phyloP scores from a whole-genome alignment of 2,329 filamentous ascomycete species.

The Phaeosphaeriaceae sp. region DNA sequence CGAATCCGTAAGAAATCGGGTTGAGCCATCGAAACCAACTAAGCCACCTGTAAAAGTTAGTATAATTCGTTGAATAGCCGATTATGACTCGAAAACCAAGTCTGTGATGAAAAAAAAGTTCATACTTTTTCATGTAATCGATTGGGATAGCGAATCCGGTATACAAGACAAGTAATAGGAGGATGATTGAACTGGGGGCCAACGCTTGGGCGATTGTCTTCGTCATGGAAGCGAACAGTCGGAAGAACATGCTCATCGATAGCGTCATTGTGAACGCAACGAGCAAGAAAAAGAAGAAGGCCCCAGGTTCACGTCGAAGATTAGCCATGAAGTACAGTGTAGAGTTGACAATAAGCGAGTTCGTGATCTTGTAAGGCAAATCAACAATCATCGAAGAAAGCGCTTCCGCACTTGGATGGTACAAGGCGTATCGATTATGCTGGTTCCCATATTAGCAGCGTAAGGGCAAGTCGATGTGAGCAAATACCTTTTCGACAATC shows the following conservation, averaged over 20 bases:
- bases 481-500: slow-evolving; percentile 75
- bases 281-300: slow-evolving; percentile 84
- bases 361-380: slow-evolving; percentile 76
- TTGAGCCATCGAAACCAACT: slow-evolving; percentile 69
- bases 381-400: slow-evolving; percentile 81
- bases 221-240: slow-evolving; percentile 74
- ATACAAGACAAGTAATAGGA: slow-evolving; percentile 66
- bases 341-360: slow-evolving; percentile 74
- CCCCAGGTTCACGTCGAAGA: slow-evolving; percentile 70
- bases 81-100: too few relatives aligned
- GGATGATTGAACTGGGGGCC: slow-evolving; percentile 60
- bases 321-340: slow-evolving; percentile 85
- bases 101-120: not conserved
- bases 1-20: slow-evolving; percentile 78
- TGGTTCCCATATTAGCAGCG: slow-evolving; percentile 35
- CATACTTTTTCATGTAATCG: slow-evolving; percentile 56
- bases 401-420: slow-evolving; percentile 84
- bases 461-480: too few relatives aligned
- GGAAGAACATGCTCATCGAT: slow-evolving; percentile 82
- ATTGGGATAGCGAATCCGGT: slow-evolving; percentile 72
- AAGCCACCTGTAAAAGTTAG: slow-evolving; percentile 38
- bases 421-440: slow-evolving; percentile 84
- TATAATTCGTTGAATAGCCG: not conserved
- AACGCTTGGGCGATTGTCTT: slow-evolving; percentile 65
- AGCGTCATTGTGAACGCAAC: slow-evolving; percentile 62